Conservation (phyloP, 306 rosid species). For the Citrullus colocynthis region DNA sequence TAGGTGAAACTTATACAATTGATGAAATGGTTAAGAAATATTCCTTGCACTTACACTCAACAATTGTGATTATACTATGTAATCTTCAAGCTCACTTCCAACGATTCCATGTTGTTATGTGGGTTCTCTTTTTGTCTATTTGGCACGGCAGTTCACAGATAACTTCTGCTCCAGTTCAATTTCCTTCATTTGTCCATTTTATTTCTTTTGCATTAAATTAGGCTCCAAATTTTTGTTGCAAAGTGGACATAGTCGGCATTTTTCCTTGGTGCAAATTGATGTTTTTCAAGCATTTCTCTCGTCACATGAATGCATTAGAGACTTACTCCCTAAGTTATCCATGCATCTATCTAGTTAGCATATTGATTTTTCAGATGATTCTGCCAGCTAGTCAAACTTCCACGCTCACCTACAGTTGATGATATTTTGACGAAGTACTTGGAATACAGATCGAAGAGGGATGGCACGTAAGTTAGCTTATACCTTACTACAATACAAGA, state of each 20-base stretch:
- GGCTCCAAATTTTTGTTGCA: neutral
- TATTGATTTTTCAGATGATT: constrained; percentile 8
- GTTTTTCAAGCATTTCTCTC: neutral
- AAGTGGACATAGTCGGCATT: neutral
- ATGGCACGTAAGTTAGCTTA: constrained; percentile 56
- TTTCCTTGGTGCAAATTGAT: neutral
- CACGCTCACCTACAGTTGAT: constrained; percentile 95
- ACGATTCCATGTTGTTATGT: neutral
- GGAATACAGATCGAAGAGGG: constrained; percentile 82
- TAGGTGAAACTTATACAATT: neutral
- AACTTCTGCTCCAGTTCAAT: neutral
- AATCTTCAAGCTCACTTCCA: neutral
- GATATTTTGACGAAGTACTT: constrained; percentile 77
- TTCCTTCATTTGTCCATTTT: neutral
- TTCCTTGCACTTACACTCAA: neutral
- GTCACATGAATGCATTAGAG: neutral
- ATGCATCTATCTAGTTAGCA: constrained; percentile 11
- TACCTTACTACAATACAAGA: neutral
- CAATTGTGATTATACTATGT: neutral
- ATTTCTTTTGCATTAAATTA: neutral
- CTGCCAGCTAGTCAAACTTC: constrained; percentile 85
- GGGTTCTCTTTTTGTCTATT: neutral
- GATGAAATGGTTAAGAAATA: neutral
- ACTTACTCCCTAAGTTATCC: neutral
- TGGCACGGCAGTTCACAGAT: neutral